phyloP scores from a whole-genome alignment of 1,284 basidiomycete species.

The Austropuccinia psidii region DNA sequence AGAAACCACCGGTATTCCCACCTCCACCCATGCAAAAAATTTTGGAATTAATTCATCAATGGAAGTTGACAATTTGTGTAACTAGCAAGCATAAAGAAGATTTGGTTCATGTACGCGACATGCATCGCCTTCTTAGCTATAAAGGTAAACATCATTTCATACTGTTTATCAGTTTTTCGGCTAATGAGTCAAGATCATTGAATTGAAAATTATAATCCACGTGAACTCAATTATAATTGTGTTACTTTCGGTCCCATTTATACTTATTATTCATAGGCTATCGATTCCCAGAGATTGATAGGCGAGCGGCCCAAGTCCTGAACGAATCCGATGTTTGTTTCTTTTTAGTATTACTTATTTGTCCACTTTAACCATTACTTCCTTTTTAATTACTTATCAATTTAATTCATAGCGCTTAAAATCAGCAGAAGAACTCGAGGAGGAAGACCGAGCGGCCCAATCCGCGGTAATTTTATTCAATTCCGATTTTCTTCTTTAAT shows the following conservation, averaged over 20 bases:
- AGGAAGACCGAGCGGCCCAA: constrained; percentile 89
- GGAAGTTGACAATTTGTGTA: constrained; percentile 89
- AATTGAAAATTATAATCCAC: background rate
- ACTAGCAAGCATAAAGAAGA: constrained; percentile 93
- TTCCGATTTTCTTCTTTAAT: background rate
- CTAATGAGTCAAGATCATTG: background rate
- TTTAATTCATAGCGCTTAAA: constrained; percentile 63
- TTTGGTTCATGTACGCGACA: constrained; percentile 92
- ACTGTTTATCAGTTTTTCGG: background rate
- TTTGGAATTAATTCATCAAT: constrained; percentile 82
- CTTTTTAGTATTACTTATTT: constrained; percentile 43
- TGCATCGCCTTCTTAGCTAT: constrained; percentile 89
- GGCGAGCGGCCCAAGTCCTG: constrained; percentile 51
- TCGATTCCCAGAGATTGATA: constrained; percentile 65
- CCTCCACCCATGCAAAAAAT: constrained; percentile 91
- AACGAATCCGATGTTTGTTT: constrained; percentile 52
- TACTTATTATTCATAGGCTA: constrained; percentile 66
- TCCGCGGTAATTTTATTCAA: constrained; percentile 56
- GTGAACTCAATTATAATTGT: no score
- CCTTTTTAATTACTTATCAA: constrained; percentile 1
- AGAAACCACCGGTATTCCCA: constrained; percentile 89
- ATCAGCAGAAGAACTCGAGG: constrained; percentile 90
- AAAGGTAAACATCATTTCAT: constrained; percentile 57
- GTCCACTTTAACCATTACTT: no score
- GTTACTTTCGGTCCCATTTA: background rate